These are phyloP conservation scores for Carnegiea gigantea DNA, from an alignment of 179 eudicot genomes.

Conservation along the genomic window DNA sequence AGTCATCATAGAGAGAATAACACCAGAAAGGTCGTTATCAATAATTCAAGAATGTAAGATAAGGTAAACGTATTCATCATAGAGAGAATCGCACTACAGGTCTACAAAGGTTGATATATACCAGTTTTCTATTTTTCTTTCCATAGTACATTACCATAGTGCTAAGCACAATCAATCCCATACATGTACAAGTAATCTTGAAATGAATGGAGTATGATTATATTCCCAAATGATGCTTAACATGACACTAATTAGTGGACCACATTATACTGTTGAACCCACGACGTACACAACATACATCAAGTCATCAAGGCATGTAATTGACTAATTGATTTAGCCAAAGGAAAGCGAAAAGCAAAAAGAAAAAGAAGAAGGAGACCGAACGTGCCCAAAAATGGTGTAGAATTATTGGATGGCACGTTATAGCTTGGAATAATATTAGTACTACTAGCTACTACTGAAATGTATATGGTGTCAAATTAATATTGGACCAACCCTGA, in stretches of 20 bases:
- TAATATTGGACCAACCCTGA: background rate
- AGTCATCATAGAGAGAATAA: too few relatives aligned
- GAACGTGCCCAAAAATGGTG: background rate
- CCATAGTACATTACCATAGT: background rate
- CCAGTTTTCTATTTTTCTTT: too few relatives aligned
- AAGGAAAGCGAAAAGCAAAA: background rate
- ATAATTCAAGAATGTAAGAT: too few relatives aligned
- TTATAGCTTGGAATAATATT: background rate
- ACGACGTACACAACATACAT: constrained; percentile 5
- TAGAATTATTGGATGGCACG: constrained; percentile 11
- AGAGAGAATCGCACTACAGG: too few relatives aligned
- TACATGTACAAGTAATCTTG: background rate
- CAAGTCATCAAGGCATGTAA: background rate
- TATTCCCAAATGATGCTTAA: background rate
- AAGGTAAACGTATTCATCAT: too few relatives aligned
- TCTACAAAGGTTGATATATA: too few relatives aligned
- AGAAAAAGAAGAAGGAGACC: background rate
- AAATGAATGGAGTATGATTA: background rate
- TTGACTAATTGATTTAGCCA: background rate
- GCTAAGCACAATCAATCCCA: background rate
- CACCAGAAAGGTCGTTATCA: too few relatives aligned
- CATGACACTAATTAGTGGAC: constrained; percentile 1
- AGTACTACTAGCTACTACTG: background rate
- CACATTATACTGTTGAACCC: background rate
- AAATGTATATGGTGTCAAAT: background rate